Base-by-base conservation (phyloP, 2,329 filamentous ascomycete species). In the Fusarium buxicola region DNA sequence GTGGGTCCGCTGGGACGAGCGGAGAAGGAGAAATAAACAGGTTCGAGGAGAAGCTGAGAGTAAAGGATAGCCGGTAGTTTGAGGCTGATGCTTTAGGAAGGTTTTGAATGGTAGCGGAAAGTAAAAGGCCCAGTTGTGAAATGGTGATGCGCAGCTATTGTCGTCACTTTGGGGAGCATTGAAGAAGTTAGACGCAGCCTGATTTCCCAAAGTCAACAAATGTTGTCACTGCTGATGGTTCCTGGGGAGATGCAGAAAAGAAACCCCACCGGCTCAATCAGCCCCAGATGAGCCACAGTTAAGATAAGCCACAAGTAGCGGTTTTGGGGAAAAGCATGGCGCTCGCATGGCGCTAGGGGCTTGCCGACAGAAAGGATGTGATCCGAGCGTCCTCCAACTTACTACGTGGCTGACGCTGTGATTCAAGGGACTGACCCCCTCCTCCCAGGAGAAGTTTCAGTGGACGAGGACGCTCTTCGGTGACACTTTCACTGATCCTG, bases 121-220 rank as follows among this genome's bases (percentile, higher is more conserved):
- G 52, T 24, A 40, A 53, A 39, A 47, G 43, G 49, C 48, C n/a
- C 30, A 30, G 25, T 30, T 21, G 24, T 36, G 49, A 44, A 50
- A 57, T 63, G 51, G 58, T 36, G 49, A 57, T 55, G 55, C 38
- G 48, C 32, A 44, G 44, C 51, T 34, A 53, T 53, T 70, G 45
- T 61, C 58, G 56, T 70, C 52, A 62, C 48, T 55, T 25, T 54
- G 39, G 55, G n/a, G 16, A n/a, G 51, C 50, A 31, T 40, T 58
- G 63, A 61, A 55, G 59, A 64, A 60, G 62, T 51, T 32, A 21
- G 21, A 57, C 56, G 57, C 65, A 41, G 49, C 50, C 46, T 51
- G 52, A 12, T 25, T 44, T 47, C 46, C 36, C 51, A 59, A 69
- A 67, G 68, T 70, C 71, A 70, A 70, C 68, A 70, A 66, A 58